A percentile compares a stretch with the other conserved stretches of the same genome.
These are phyloP conservation scores for Penicillium antarcticum DNA, from an alignment of 495 filamentous ascomycete genomes.

Conservation along the genomic window DNA sequence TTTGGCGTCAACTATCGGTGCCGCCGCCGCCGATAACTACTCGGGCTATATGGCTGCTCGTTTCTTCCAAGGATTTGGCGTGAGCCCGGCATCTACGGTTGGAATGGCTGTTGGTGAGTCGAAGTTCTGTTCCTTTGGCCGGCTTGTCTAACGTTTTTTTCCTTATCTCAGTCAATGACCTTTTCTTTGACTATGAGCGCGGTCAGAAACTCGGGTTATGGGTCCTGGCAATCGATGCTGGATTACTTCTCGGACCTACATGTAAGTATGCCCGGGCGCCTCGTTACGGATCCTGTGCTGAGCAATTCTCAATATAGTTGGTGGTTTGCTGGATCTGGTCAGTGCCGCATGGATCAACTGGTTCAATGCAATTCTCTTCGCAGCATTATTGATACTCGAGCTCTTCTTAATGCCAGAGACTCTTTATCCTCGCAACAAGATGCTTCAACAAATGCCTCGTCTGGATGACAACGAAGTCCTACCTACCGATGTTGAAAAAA, in stretches of 20 bases:
- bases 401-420: conserved; percentile 57
- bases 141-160: not conserved
- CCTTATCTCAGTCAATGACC: conserved; percentile 29
- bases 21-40: conserved; percentile 44
- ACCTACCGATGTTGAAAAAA: conserved; percentile 28
- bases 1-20: conserved; percentile 50
- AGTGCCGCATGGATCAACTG: conserved; percentile 55
- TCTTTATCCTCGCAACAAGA: conserved; percentile 53
- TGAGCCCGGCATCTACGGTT: conserved; percentile 55
- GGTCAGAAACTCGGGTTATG: conserved; percentile 62
- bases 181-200: conserved; percentile 61
- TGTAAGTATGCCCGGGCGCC: conserved; percentile 14
- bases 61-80: conserved; percentile 62
- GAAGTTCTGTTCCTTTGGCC: not conserved
- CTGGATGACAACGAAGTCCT: not conserved
- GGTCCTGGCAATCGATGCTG: conserved; percentile 57
- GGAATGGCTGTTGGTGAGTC: conserved; percentile 55
- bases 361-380: conserved; percentile 58
- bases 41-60: conserved; percentile 55
- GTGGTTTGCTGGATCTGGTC: conserved; percentile 53
- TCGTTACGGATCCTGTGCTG: too few relatives aligned
- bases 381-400: conserved; percentile 45
- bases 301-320: conserved; percentile 30
- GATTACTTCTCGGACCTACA: conserved; percentile 52
- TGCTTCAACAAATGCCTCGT: conserved; percentile 40